Base-by-base conservation (phyloP, 192 early-diverging fungal species). In the Oehlia diaphana region DNA sequence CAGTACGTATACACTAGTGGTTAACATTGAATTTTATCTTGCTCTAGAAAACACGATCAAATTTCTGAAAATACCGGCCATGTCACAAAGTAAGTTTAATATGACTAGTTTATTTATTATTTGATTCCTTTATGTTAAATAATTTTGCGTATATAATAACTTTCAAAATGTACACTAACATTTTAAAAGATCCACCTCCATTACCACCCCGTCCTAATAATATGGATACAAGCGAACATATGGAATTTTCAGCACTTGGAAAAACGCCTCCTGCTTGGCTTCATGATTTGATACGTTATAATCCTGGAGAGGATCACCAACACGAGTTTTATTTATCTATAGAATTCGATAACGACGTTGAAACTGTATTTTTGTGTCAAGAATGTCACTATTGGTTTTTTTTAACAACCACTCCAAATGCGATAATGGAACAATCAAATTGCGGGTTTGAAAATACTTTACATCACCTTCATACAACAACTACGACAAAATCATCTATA, bases 391-490 rank as follows among this genome's bases (percentile, higher is more conserved):
- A 64, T 35, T 39, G 74, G 49, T 76, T 76, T 76, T 9, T 13
- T 21, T 44, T 76, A 33, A 76, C 26, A 3, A 49, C 33, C 16
- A 12, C n/a, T 12, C 35, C 74, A 9, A 64, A 35, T 19, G 9
- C 33, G 28, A 31, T 53, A 16, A 12, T 6, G 2, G 71, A 53
- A 19, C 31, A 3, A 63, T 35, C 58, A 28, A 44, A 21, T 9
- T 76, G 74, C 63, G 13, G 13, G 26, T 31, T 10, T 44, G 74
- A 76, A 47, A 63, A 64, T 42, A 26, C 39, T 7, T 39, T 76
- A 42, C 74, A 76, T 63, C 74, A 76, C 35, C 42, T 76, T n/a
- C 74, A 76, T 64, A 76, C 74, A 7, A 64, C 74, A 64, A 64
- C 37, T 39, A 26, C 26, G 9, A 28, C 33, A 12, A 70, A 9